phyloP scores from a whole-genome alignment of 148 eudicot species.

The Spergularia bocconei region DNA sequence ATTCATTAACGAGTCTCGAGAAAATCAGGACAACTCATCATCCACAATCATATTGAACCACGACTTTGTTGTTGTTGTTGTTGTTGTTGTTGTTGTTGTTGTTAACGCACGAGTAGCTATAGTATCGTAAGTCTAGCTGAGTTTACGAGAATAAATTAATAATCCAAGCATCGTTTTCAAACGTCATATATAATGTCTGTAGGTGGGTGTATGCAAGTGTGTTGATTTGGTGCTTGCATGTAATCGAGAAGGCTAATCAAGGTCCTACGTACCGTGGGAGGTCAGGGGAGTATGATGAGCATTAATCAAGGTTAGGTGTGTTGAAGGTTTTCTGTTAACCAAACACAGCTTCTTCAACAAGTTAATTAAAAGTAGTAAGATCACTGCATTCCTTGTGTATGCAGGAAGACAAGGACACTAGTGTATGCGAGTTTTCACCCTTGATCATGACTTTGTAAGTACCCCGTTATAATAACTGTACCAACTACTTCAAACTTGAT shows the following conservation, averaged over 20 bases:
- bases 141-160: neutral
- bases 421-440: too few relatives aligned
- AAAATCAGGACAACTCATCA: too few relatives aligned
- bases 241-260: neutral
- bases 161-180: neutral
- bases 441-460: too few relatives aligned
- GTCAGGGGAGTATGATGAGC: neutral
- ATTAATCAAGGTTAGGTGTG: neutral
- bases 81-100: too few relatives aligned
- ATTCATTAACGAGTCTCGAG: too few relatives aligned
- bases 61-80: too few relatives aligned
- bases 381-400: neutral
- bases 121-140: neutral
- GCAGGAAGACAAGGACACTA: neutral
- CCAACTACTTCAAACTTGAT: neutral
- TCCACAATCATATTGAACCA: too few relatives aligned
- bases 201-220: neutral
- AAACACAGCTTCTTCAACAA: neutral
- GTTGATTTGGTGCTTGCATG: neutral
- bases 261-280: neutral
- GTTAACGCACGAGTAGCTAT: too few relatives aligned
- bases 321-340: slow-evolving; percentile 3
- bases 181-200: neutral
- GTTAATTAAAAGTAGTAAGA: neutral
- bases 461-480: too few relatives aligned